Conservation (phyloP, 208 protist genomes). For the Tritrichomonas foetus region DNA sequence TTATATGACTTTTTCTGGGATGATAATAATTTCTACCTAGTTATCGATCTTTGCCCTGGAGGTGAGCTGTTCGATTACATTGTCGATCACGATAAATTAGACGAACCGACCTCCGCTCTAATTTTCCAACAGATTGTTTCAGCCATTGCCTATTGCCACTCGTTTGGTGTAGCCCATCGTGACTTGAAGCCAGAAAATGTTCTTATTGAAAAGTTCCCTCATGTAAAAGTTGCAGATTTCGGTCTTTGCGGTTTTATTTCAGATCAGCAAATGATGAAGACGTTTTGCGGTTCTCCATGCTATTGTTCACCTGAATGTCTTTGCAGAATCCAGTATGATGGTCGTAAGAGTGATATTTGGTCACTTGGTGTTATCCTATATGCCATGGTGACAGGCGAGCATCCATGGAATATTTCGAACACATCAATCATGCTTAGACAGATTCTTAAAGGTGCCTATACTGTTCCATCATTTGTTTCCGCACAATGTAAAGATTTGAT, state of each 20-base stretch:
- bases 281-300: not conserved
- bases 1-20: conserved; percentile 35
- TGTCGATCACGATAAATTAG: not conserved
- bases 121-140: conserved; percentile 18
- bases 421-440: not conserved
- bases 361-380: not conserved
- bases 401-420: conserved; percentile 5
- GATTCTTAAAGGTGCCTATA: conserved; percentile 5
- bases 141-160: not conserved
- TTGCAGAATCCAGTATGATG: not conserved
- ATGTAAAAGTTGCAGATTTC: not conserved
- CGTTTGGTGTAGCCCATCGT: not conserved
- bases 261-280: conserved; percentile 12
- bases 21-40: too few relatives aligned
- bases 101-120: not conserved
- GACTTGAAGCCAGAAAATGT: not conserved
- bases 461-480: not conserved
- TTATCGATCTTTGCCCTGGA: not conserved
- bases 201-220: not conserved
- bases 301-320: too few relatives aligned
- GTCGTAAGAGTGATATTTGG: not conserved
- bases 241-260: not conserved
- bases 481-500: not conserved
- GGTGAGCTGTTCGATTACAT: conserved; percentile 13
- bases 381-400: not conserved